Evolutionary conservation across 768 basidiomycete genomes (phyloP), one percentile per base, ranked within the genome.

Genomic region (Gloeophyllum trabeum): DNA sequence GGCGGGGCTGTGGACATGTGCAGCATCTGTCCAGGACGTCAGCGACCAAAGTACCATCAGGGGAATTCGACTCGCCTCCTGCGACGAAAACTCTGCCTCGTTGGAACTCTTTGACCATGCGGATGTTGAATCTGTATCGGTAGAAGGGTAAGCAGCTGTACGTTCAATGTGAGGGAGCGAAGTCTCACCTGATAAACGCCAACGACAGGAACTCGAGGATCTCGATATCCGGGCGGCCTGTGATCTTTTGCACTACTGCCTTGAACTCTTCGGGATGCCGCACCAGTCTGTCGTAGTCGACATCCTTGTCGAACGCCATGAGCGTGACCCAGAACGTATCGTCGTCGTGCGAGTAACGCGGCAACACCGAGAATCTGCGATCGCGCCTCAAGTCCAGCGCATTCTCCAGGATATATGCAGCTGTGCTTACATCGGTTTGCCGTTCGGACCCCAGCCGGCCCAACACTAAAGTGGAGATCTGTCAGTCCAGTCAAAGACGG

Each of bases 61-160:
- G 24, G 16, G 16, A 37, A 5, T 14, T 37, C 3, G 39, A 35
- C 46, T 24, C 6, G 48, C 51, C 51, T 34, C 51, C 51, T 12
- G 39, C 46, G 19, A 52, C 23, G 34, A 52, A 50, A 12, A 48
- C 46, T n/a, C 50, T 38, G 1, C 47, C 50, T 20, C 36, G 20
- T 22, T 30, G 19, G 36, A 52, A 51, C 14, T 44, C 35, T 12
- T 48, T 20, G 6, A 43, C 44, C 43, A 50, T 41, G 18, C 49
- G 43, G 30, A 47, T 39, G 25, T 48, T 52, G 3, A 45, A 24
- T 32, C 51, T 52, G 14, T 19, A 44, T 19, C 16, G 26, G 24
- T 14, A 22, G 10, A 10, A 32, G 10, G 28, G 16, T n/a, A 16
- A 10, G 28, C 16, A 10, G 28, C 16, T 32, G 10, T 16, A 32